Base-by-base conservation (phyloP, 768 basidiomycete species). In the Phlebiopsis flavidoalba region DNA sequence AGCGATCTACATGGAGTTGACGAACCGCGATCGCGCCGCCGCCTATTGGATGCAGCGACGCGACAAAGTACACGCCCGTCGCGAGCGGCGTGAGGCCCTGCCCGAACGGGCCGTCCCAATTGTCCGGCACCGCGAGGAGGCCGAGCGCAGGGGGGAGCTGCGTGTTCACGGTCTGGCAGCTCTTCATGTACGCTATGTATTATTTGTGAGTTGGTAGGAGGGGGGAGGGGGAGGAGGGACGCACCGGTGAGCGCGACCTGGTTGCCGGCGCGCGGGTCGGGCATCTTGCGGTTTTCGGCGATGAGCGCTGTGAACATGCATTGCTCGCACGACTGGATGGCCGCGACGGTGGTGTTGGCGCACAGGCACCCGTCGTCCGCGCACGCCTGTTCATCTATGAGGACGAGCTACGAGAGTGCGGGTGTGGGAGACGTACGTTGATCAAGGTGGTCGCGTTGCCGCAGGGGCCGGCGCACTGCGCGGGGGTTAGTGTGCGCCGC, bases 231-330 rank as follows among this genome's bases (percentile, higher is more conserved):
- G 48, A 12, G 37, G 46, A 12, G n/a, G n/a, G n/a, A 69, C 80
- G 58, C 61, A 87, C 89, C 85, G 43, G 67, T 70, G 46, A 91
- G 72, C n/a, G 86, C 76, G 15, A 78, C 69, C 53, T 79, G 77
- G n/a, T 85, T 85, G 8, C 89, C 89, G 4, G 81, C 82, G 15
- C 77, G 76, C 53, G 76, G 72, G 69, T 87, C 83, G 10, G 80
- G 77, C 59, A 76, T 72, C 22, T 70, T 76, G 58, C 76, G 68
- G 67, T 86, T 85, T 37, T 73, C 72, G 8, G 67, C 66, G 63
- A 92, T 79, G 26, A 89, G 73, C 59, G 74, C 73, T 46, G 72
- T 69, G 67, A 87, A 85, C 79, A 87, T 80, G 76, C 89, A 91
- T 66, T 85, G 83, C 70, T 91, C 80, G 73, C 88, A 88, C 36